Conservation (phyloP, 1,284 basidiomycete genomes). For the Moesziomyces sp. region DNA sequence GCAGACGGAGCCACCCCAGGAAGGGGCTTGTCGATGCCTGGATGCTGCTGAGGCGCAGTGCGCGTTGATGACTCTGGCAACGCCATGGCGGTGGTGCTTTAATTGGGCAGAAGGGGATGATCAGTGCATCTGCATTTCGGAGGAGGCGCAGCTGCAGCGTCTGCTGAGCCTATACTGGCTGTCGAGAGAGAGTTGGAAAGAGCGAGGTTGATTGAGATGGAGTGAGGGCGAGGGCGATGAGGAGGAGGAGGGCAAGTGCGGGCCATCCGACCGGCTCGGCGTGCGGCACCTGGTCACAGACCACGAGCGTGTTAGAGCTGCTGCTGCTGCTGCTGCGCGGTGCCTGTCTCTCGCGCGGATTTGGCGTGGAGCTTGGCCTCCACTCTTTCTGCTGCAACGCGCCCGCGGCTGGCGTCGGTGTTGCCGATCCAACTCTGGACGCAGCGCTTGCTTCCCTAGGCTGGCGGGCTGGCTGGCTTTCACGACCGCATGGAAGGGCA, state of each 20-base stretch:
- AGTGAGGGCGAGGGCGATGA: too few species aligned
- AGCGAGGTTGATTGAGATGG: too few species aligned
- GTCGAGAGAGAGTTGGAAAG: not conserved
- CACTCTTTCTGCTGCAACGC: not conserved
- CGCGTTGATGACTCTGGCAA: not conserved
- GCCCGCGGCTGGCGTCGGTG: not conserved
- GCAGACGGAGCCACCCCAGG: not conserved
- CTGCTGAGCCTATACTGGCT: not conserved
- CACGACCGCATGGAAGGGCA: too few species aligned
- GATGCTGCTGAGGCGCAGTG: not conserved
- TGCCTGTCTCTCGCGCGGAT: conserved; percentile 4
- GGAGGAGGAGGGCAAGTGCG: too few species aligned
- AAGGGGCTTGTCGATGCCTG: too few species aligned
- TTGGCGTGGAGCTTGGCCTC: not conserved
- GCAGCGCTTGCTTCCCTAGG: too few species aligned
- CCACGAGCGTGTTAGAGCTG: conserved; percentile 3
- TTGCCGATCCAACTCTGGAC: not conserved
- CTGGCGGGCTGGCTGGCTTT: too few species aligned
- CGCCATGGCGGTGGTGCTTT: not conserved
- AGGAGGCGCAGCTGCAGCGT: not conserved
- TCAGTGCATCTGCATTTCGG: too few species aligned
- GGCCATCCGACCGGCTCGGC: too few species aligned
- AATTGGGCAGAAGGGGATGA: too few species aligned
- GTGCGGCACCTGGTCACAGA: too few species aligned
- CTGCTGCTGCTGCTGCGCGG: not conserved